A percentile compares a stretch with the other conserved stretches of the same genome.
These are phyloP conservation scores for Poteriospumella lacustris DNA, from an alignment of 108 stramenopile species.

Conservation along the genomic window DNA sequence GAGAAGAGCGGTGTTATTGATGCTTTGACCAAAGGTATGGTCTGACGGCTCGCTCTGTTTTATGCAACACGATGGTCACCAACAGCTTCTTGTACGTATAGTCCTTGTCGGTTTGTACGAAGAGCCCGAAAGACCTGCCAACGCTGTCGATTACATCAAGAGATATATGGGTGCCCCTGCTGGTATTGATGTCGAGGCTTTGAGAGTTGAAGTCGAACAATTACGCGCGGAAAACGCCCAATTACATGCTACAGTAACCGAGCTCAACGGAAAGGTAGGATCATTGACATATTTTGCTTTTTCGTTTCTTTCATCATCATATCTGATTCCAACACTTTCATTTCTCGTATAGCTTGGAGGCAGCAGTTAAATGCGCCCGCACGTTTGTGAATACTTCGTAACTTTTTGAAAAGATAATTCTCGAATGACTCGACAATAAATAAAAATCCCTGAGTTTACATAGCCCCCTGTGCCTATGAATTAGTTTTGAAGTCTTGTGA, in stretches of 20 bases:
- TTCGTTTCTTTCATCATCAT: background rate
- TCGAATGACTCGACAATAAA: too few relatives aligned
- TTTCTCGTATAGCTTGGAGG: too few relatives aligned
- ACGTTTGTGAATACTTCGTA: too few relatives aligned
- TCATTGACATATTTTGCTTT: background rate
- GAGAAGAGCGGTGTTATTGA: slow-evolving; percentile 90
- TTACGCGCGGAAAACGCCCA: slow-evolving; percentile 6
- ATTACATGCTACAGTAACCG: background rate
- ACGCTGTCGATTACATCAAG: slow-evolving; percentile 82
- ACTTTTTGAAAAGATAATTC: too few relatives aligned
- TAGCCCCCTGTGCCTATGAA: too few relatives aligned
- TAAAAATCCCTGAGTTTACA: too few relatives aligned
- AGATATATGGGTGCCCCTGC: slow-evolving; percentile 67
- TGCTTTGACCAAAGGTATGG: slow-evolving; percentile 76
- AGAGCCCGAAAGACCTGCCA: slow-evolving; percentile 80
- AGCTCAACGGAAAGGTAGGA: background rate
- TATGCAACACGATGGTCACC: slow-evolving; percentile 71
- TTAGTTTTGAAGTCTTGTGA: too few relatives aligned
- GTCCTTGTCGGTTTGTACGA: slow-evolving; percentile 86
- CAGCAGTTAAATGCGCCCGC: too few relatives aligned
- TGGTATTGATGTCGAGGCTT: slow-evolving; percentile 70
- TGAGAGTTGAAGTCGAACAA: slow-evolving; percentile 27
- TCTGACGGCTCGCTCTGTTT: slow-evolving; percentile 86
- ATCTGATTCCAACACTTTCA: too few relatives aligned
- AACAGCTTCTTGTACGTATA: slow-evolving; percentile 60